These are phyloP conservation scores for Brassica rapa DNA, from an alignment of 345 rosid genomes.

Conservation along the genomic window DNA sequence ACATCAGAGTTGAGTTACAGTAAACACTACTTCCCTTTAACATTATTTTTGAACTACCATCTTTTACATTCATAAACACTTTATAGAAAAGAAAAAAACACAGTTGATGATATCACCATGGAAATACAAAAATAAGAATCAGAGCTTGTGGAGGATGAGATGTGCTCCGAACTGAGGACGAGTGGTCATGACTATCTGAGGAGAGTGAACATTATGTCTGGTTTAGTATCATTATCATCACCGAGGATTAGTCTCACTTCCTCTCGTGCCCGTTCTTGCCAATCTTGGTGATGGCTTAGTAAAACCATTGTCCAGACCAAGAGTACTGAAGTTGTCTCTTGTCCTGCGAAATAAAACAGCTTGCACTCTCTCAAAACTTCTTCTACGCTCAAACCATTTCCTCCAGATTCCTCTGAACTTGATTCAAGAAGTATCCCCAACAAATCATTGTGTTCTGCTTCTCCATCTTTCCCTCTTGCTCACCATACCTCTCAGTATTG, in stretches of 20 bases:
- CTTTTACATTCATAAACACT: too few species aligned
- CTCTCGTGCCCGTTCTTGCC: not conserved
- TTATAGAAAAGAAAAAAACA: too few species aligned
- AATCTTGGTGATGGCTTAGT: not conserved
- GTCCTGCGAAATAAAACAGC: not conserved
- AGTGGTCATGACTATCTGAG: not conserved
- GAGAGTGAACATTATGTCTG: not conserved
- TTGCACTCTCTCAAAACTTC: not conserved
- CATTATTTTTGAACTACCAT: not conserved
- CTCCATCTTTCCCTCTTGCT: not conserved
- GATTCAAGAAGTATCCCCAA: not conserved
- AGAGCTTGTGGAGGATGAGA: not conserved
- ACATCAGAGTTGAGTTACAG: not conserved
- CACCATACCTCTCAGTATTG: not conserved
- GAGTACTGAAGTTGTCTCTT: not conserved
- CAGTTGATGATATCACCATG: not conserved
- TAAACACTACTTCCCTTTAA: not conserved
- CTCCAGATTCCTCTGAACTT: not conserved
- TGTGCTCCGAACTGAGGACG: not conserved
- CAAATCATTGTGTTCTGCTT: not conserved
- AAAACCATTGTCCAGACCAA: not conserved
- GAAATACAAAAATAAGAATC: not conserved
- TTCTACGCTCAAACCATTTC: not conserved
- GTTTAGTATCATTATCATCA: not conserved
- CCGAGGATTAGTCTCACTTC: not conserved